Conservation (phyloP, 495 filamentous ascomycete genomes). For the Aspergillus mulundensis region DNA sequence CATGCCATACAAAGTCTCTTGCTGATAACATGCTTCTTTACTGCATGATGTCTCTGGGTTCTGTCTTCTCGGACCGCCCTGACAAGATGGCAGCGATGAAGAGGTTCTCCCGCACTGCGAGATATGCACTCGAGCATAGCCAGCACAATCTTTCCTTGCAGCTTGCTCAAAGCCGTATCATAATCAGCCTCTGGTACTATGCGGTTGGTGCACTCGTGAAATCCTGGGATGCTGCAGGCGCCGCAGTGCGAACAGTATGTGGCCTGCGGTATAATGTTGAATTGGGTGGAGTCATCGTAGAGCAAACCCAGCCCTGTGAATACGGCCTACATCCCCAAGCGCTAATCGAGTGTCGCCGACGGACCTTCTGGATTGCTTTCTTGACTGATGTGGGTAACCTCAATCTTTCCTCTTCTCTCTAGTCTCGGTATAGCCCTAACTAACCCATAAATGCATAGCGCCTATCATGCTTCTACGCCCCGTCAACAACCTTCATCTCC, state of each 20-base stretch:
- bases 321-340: conserved; percentile 55
- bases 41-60: conserved; percentile 56
- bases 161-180: conserved; percentile 57
- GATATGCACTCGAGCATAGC: conserved; percentile 51
- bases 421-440: background rate
- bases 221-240: conserved; percentile 57
- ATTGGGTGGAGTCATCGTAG: conserved; percentile 46
- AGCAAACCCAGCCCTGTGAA: conserved; percentile 41
- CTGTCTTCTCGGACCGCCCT: conserved; percentile 54
- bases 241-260: conserved; percentile 53
- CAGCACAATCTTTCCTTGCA: conserved; percentile 52
- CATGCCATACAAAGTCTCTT: conserved; percentile 49
- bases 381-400: conserved; percentile 52
- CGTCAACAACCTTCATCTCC: conserved; percentile 33
- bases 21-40: conserved; percentile 71
- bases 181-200: conserved; percentile 63
- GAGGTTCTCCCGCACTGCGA: conserved; percentile 53
- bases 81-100: conserved; percentile 42
- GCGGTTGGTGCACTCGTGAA: conserved; percentile 49
- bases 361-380: conserved; percentile 66
- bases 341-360: conserved; percentile 59
- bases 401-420: background rate
- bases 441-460: conserved; percentile 32
- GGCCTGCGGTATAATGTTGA: conserved; percentile 59
- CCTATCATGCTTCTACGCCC: conserved; percentile 53